Evolutionary conservation across 1,284 basidiomycete genomes (phyloP), one percentile per base, ranked within the genome.

Genomic region (Malassezia vespertilionis): DNA sequence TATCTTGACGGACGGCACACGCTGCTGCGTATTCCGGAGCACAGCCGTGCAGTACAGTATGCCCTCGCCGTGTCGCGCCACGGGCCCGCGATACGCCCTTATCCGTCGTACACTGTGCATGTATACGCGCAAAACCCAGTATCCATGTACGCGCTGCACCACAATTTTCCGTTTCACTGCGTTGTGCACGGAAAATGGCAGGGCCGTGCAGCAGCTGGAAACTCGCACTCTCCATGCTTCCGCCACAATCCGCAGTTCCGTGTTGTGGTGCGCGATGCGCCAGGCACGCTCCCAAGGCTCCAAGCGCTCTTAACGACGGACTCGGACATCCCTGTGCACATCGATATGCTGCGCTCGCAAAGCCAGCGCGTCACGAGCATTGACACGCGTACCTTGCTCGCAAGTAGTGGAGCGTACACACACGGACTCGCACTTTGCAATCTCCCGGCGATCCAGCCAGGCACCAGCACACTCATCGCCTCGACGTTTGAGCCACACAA

Each of bases 201-300:
- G 0, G 77, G 73, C 33, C 81, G 81, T 53, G 84, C 79, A 9
- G 79, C 85, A 0, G 90, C 90, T 0, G 90, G 90, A 0, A 89
- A 89, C 61, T 78, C 80, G 37, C 79, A 78, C 0, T 76, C 80
- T 57, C 78, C 85, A 0, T 82, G 82, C 0, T 93, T 86, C 72
- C 83, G 90, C 79, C 72, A 79, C 47, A 96, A 96, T 64, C 90
- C 90, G 0, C 88, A 95, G 65, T 95, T 84, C 69, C 75, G 76
- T 38, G 72, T 95, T 4, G 75, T 70, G n/a, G 37, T 51, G 17
- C 42, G 33, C 8, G 36, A 35, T 7, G 12, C 6, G 5, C 22
- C 31, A 17, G 43, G 28, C 12, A 28, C 42, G 8, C 38, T 51
- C 12, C 37, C 42, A 11, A 32, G 26, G 4, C 14, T 45, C n/a